phyloP scores from a whole-genome alignment of 2,329 filamentous ascomycete genomes.

The Drechslerella coelobrocha region DNA sequence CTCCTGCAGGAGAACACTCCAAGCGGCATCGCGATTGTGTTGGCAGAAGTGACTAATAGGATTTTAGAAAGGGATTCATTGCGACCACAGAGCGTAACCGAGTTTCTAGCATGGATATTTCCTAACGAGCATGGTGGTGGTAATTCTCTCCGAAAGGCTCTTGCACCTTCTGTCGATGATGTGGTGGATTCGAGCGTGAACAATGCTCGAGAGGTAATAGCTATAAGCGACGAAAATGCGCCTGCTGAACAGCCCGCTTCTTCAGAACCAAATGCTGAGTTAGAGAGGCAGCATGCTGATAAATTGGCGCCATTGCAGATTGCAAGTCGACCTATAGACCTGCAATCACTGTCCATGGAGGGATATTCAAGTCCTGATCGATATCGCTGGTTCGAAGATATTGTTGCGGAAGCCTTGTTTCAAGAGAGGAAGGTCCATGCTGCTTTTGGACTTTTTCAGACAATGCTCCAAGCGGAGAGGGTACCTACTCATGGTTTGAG shows the following conservation, averaged over 20 bases:
- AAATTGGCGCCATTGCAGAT: conserved; percentile 1
- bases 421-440: too few relatives aligned
- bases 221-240: too few relatives aligned
- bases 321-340: conserved; percentile 10
- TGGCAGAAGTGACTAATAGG: conserved; percentile 17
- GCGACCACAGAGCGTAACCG: background rate
- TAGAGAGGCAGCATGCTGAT: background rate
- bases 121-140: too few relatives aligned
- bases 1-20: background rate
- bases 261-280: background rate
- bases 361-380: background rate
- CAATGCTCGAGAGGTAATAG: too few relatives aligned
- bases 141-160: too few relatives aligned
- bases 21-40: conserved; percentile 2
- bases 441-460: too few relatives aligned
- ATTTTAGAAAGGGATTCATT: background rate
- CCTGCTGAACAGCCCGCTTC: background rate
- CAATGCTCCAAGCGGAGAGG: too few relatives aligned
- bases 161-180: too few relatives aligned
- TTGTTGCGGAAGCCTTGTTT: conserved; percentile 1
- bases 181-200: too few relatives aligned
- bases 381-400: background rate
- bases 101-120: too few relatives aligned
- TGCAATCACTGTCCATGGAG: background rate
- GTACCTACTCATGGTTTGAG: too few relatives aligned